Base-by-base conservation (phyloP, 345 rosid genomes). In the Arabis hirsuta region DNA sequence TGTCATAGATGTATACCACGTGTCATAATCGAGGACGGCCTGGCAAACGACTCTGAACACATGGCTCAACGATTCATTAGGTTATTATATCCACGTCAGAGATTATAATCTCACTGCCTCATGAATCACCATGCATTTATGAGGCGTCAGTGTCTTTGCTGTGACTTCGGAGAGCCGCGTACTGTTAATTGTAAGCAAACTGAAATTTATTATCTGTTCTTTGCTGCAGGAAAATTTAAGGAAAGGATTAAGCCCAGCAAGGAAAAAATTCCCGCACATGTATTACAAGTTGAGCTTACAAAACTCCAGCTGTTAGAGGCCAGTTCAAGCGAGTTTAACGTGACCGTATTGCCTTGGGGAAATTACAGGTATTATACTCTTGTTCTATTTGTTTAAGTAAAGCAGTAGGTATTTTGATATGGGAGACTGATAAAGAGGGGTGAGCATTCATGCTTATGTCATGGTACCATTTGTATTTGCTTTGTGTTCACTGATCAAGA, bases 251-350 rank as follows among this genome's bases (percentile, higher is more conserved):
- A 92, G 62, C 90, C 90, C 62, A 92, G 83, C 72, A 85, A 72
- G 84, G 98, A 92, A 19, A 92, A 88, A 65, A 86, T 90, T 73
- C 99, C 99, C 11, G 80, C 88, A 34, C 96, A 90, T 71, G 86
- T 96, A 50, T 73, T 90, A 81, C 98, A 92, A 88, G 98, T 92
- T 62, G 99, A 96, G 84, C 92, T 96, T 62, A 90, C 97, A 53
- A 96, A 96, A 74, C 80, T 96, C 83, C 98, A 92, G 87, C 89
- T 96, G 62, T 83, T 96, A 80, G 99, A 96, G 80, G 96, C 99
- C 67, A 96, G 99, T 81, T 96, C 99, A 26, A 96, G 99, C 83
- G 99, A 96, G 84, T 96, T 96, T 84, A 96, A 92, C 78, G 99
- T 96, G 61, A 96, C 99, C 42, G 85, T 82, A 2, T 77, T 96